Evolutionary conservation across 139 green algal species (phyloP), one percentile per base, ranked within the genome.

Genomic region (Asterochloris sp.): DNA sequence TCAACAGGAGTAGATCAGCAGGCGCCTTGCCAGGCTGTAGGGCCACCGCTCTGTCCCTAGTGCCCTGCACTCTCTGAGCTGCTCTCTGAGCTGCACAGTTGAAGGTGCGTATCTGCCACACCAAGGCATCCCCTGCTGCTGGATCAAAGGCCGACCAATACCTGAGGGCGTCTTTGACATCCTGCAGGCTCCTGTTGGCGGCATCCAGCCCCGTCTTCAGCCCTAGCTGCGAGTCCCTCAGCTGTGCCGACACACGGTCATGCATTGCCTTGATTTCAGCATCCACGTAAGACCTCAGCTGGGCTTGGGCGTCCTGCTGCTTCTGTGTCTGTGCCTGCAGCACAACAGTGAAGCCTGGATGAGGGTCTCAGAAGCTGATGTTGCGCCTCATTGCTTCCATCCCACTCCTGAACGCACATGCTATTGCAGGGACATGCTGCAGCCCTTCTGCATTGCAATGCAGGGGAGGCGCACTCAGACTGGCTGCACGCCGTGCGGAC

Each of bases 171-270:
- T 73, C 77, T 54, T 81, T 85, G 26, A 85, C 15, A 19, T 85
- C 71, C 14, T 83, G 64, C 12, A 85, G 60, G 28, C 68, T 78
- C 19, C 81, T 27, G 12, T 64, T 47, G 54, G 80, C 27, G 4
- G 69, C 28, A 13, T 85, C 81, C 15, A 85, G 24, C 38, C 73
- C 63, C 27, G 71, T 38, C 13, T 83, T 85, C 28, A 85, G 17
- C 19, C 62, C 77, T 12, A 79, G 54, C 62, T 85, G 81, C 21
- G 77, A 73, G 62, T 85, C 81, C n/a, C 47, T 75, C n/a, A 85
- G 47, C 38, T 85, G 81, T 16, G 73, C 81, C 29, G 81, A 76
- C 10, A 85, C 61, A n/a, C 61, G 81, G 26, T 85, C 73, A 69
- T 80, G 76, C 21, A 80, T 62, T 60, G 76, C 76, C 13, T 14